These are phyloP conservation scores for Echites panduratus DNA, from an alignment of 257 asterid genomes.

Conservation along the genomic window DNA sequence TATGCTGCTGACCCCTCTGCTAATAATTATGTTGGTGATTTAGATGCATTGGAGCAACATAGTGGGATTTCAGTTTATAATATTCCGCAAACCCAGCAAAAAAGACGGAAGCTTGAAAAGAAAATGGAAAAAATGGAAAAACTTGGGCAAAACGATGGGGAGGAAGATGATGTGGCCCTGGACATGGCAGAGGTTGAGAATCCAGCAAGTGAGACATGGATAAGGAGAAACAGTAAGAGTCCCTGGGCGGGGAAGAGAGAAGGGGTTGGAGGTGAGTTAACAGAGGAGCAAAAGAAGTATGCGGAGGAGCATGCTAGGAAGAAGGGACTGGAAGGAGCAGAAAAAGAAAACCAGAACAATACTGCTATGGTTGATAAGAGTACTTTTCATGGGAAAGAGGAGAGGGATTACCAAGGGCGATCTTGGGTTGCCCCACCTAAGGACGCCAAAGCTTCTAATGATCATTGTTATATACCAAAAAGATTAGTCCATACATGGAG, in stretches of 20 bases:
- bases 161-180: constrained; percentile 17
- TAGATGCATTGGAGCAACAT: constrained; percentile 45
- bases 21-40: constrained; percentile 68
- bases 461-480: constrained; percentile 96
- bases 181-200: constrained; percentile 54
- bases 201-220: constrained; percentile 81
- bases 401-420: constrained; percentile 94
- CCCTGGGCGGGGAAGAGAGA: constrained; percentile 97
- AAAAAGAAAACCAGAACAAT: constrained; percentile 50
- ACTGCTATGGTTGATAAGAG: constrained; percentile 62
- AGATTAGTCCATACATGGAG: constrained; percentile 95
- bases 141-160: constrained; percentile 33
- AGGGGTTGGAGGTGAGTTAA: constrained; percentile 62
- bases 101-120: constrained; percentile 69
- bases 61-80: constrained; percentile 78
- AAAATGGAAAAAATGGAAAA: constrained; percentile 70
- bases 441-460: constrained; percentile 90
- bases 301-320: constrained; percentile 97
- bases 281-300: constrained; percentile 96
- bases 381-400: constrained; percentile 92
- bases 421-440: constrained; percentile 96
- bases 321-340: constrained; percentile 79
- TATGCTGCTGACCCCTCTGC: constrained; percentile 93
- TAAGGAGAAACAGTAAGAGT: constrained; percentile 85
- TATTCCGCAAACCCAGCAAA: constrained; percentile 76